A percentile compares a stretch with the other conserved stretches of the same genome.
Conservation (phyloP, 192 early-diverging fungal species). For the Gonapodya sp. region DNA sequence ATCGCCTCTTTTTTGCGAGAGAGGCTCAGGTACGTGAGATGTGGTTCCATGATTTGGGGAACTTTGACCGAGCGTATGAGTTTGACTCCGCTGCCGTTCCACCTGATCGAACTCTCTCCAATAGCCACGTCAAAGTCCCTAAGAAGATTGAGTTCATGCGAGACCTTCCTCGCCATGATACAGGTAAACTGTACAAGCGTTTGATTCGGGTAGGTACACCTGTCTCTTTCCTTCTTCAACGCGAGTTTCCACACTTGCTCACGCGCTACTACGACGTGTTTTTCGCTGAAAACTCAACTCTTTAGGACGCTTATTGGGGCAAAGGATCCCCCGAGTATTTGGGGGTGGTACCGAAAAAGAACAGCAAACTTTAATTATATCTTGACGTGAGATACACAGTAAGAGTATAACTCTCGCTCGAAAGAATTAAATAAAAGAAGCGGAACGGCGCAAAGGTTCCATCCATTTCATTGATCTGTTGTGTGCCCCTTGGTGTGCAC, state of each 20-base stretch:
- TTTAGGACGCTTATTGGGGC: not conserved
- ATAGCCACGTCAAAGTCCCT: slow-evolving; percentile 2
- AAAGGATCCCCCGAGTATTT: not conserved
- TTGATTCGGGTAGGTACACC: not conserved
- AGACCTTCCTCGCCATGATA: not conserved
- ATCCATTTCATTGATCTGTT: too few species aligned
- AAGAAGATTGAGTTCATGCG: not conserved
- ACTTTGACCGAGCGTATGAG: too few species aligned
- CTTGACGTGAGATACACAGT: too few species aligned
- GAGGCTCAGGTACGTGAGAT: not conserved
- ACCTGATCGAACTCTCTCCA: too few species aligned
- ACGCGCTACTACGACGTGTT: not conserved
- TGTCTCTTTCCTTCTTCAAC: too few species aligned
- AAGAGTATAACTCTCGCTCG: too few species aligned
- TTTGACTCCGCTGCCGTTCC: too few species aligned
- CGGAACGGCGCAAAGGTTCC: too few species aligned
- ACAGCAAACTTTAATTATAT: not conserved
- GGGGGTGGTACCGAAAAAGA: not conserved
- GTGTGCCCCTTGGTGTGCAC: too few species aligned
- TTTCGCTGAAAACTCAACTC: not conserved
- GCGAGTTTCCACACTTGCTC: not conserved
- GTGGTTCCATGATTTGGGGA: too few species aligned
- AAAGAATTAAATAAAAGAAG: too few species aligned
- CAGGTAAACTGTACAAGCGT: slow-evolving; percentile 8
- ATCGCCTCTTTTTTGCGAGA: not conserved